Base-by-base conservation (phyloP, 2,329 filamentous ascomycete species). In the Phyllosticta citriasiana region DNA sequence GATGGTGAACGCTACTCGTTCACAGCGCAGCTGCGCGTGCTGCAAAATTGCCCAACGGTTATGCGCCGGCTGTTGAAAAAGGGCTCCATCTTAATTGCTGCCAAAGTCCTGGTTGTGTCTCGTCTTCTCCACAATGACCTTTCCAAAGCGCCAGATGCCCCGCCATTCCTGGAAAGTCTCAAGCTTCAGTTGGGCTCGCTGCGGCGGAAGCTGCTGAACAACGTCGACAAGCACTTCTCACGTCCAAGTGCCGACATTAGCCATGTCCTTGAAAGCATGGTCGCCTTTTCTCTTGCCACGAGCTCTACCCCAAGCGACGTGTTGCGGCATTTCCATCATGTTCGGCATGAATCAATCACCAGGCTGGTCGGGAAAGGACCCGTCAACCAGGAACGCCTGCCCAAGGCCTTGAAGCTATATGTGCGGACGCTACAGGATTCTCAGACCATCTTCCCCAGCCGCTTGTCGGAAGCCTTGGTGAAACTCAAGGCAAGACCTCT, bases 301-400 rank as follows among this genome's bases (percentile, higher is more conserved):
- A 95, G 84, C 68, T 91, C 88, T 0, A 88, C 91, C 0, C 85
- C 89, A 0, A 85, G 83, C 62, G 91, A 96, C 70, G 88, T 90
- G 0, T 74, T 97, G 59, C 79, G 84, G 7, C 86, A 94, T 73
- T 93, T 97, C 67, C 80, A 95, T 57, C 81, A 85, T 57, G 82
- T 91, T 7, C 82, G 93, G 53, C 81, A 83, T 51, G 83, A 88
- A 62, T 85, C 86, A 30, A 85, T 96, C 68, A 78, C 82, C 0
- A 74, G 81, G 50, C 81, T 84, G 10, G 80, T 93, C 56, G 82
- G 84, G 73, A 55, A 77, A 27, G 66, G 66, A 14, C 64, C 76
- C 55, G 76, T 76, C 57, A 79, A 78, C 19, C 74, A 77, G 5
- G 76, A 80, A 40, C 77, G 78, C 35, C 81, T 93, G 1, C 75